Evolutionary conservation across 2,329 filamentous ascomycete genomes (phyloP), one percentile per base, ranked within the genome.

Genomic region (Colletotrichum sp.): DNA sequence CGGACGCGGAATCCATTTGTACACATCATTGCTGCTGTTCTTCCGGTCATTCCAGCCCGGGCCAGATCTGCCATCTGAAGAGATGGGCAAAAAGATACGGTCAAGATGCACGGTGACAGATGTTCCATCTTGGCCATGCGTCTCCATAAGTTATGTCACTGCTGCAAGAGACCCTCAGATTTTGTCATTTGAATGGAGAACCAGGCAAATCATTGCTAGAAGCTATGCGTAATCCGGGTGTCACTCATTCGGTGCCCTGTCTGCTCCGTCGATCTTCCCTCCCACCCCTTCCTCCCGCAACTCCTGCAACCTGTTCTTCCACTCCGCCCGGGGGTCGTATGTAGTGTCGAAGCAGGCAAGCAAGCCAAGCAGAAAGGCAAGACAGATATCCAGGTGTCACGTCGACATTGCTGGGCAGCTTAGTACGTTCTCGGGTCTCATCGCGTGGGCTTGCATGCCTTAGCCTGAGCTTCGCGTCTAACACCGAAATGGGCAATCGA

Each of bases 391-490:
- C 30, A 61, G 59, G 28, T 61, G 59, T 34, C 59, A 61, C 22
- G 59, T 61, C 59, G 44, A 52, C 44, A 52, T 22, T 36, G 25
- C 25, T 7, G 25, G n/a, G n/a, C 25, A n/a, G 28, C 34, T 19
- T 71, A 64, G 34, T 61, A 55, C 60, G 19, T 66, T 67, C 68
- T 68, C 55, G 22, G 68, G 72, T 63, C 68, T 44, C 72, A 61
- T 72, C 63, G 72, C 72, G 63, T 72, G 61, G 72, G 52, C 63
- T 44, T 55, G 68, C 72, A 67, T 75, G 63, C 68, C 57, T 75
- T 52, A 66, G 72, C 68, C 64, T 64, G 63, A 68, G 27, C 61
- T 71, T 76, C 75, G 72, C 75, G 65, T 77, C 75, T 69, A 77
- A 69, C 55, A 65, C 75, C 68, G 68, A 77, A 77, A 72, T 8